phyloP scores from a whole-genome alignment of 441 rosid genomes.

The Adansonia grandidieri region DNA sequence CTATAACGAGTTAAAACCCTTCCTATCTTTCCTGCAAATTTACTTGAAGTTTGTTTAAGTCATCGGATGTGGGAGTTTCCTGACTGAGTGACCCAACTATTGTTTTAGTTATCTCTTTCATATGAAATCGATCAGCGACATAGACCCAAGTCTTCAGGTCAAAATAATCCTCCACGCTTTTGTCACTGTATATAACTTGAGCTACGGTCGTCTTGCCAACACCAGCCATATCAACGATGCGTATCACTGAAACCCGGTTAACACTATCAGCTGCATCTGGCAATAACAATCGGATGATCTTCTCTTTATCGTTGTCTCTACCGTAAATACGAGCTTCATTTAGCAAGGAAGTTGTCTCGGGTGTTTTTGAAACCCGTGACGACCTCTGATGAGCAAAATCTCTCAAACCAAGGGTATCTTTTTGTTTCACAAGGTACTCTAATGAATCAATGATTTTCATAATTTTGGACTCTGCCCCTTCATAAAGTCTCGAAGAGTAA shows the following conservation, averaged over 20 bases:
- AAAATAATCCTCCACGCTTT: not conserved
- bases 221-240: constrained; percentile 22
- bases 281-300: not conserved
- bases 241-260: not conserved
- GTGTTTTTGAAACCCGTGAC: not conserved
- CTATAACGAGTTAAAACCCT: constrained; percentile 29
- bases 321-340: constrained; percentile 34
- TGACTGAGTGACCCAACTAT: not conserved
- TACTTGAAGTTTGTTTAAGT: not conserved
- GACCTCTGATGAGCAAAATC: not conserved
- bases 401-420: constrained; percentile 4
- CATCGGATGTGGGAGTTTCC: not conserved
- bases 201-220: constrained; percentile 22
- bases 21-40: not conserved
- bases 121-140: constrained; percentile 11
- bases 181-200: not conserved
- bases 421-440: constrained; percentile 1
- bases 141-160: not conserved
- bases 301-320: constrained; percentile 30
- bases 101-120: not conserved
- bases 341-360: constrained; percentile 16
- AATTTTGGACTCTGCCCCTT: not conserved
- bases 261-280: not conserved
- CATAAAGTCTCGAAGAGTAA: not conserved
- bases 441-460: not conserved